Percentiles rank a stretch among this genome's conserved stretches.
phyloP scores from a whole-genome alignment of 257 asterid genomes.

The Solanum tarapatanum region DNA sequence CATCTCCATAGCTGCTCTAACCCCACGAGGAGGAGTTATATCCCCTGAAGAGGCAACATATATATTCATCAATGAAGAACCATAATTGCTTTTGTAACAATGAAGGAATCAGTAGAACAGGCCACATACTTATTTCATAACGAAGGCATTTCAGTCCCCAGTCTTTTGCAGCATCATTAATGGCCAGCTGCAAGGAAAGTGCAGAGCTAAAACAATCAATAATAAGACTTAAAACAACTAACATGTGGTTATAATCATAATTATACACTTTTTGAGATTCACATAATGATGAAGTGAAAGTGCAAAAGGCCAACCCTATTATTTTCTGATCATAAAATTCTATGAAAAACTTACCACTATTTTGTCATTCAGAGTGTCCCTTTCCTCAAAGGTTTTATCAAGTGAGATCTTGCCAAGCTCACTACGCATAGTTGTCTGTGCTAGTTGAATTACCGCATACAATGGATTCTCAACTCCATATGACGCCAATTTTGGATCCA shows the following conservation, averaged over 20 bases:
- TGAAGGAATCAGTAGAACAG: not conserved
- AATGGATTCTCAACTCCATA: constrained; percentile 87
- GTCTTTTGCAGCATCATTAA: not conserved
- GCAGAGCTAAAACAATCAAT: not conserved
- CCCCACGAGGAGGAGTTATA: constrained; percentile 2
- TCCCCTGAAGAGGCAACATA: not conserved
- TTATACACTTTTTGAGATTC: not conserved
- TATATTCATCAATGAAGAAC: not conserved
- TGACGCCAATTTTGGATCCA: constrained; percentile 84
- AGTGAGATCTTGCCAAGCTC: constrained; percentile 90
- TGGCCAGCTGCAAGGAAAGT: not conserved
- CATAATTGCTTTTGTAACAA: not conserved
- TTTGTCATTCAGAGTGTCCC: constrained; percentile 71
- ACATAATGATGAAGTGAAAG: not conserved
- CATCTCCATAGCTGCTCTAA: constrained; percentile 9
- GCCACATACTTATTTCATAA: not conserved
- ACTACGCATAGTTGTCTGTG: constrained; percentile 94
- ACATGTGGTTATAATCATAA: not conserved
- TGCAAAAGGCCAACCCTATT: not conserved
- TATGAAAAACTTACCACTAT: constrained; percentile 53
- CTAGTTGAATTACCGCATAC: constrained; percentile 74
- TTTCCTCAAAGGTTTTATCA: constrained; percentile 90
- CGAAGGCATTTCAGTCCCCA: constrained; percentile 6
- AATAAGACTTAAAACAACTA: not conserved
- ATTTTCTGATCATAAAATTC: not conserved